phyloP scores from a whole-genome alignment of 306 rosid species.

The Cotoneaster glaucophyllus region DNA sequence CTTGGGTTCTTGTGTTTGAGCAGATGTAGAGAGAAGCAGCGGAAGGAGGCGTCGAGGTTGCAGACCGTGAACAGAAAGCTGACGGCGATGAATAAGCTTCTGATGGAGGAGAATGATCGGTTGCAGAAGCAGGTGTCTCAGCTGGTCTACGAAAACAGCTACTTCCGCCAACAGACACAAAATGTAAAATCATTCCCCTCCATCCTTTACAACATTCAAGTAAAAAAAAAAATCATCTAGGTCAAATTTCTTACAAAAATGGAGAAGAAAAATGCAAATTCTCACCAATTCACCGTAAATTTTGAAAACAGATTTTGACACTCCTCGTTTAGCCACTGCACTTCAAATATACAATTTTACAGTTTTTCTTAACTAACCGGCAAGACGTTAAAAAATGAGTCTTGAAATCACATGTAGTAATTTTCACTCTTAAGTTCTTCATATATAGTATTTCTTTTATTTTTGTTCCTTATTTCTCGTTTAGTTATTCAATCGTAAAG shows the following conservation, averaged over 20 bases:
- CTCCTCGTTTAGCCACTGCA: neutral
- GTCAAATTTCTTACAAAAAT: neutral
- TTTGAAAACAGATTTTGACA: neutral
- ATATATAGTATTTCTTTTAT: no score
- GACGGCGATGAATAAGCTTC: conserved; percentile 87
- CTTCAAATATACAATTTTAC: neutral
- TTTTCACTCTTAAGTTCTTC: no score
- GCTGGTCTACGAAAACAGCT: conserved; percentile 81
- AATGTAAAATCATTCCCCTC: conserved; percentile 42
- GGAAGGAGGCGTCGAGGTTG: conserved; percentile 89
- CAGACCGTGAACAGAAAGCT: conserved; percentile 91
- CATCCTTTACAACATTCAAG: neutral
- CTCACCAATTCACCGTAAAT: neutral
- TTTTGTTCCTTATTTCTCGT: neutral
- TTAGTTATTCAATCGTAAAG: no score
- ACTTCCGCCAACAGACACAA: conserved; percentile 90
- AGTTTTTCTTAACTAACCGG: neutral
- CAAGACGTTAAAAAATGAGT: neutral
- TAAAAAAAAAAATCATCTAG: neutral
- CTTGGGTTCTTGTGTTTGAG: neutral
- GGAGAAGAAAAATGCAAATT: neutral
- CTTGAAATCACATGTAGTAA: neutral
- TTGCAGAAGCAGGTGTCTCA: conserved; percentile 97
- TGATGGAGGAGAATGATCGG: conserved; percentile 98
- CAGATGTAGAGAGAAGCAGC: conserved; percentile 98